phyloP scores from a whole-genome alignment of 495 filamentous ascomycete species.

The Xylaria venustula region DNA sequence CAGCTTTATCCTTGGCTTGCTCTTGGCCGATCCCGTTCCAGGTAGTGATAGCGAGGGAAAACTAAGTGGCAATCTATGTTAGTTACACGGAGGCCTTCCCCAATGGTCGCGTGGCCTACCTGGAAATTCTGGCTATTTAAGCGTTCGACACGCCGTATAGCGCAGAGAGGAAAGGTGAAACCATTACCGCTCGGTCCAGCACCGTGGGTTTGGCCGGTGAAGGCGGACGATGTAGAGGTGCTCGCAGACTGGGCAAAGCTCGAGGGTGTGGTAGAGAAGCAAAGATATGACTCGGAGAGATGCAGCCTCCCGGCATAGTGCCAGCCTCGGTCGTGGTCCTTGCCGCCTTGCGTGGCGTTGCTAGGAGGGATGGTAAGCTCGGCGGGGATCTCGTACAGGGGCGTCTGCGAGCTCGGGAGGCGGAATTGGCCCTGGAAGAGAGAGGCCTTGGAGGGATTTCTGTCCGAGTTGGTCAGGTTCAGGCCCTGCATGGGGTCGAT shows the following conservation, averaged over 20 bases:
- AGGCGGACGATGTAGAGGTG: slow-evolving; percentile 68
- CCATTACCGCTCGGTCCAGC: slow-evolving; percentile 93
- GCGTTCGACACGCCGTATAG: slow-evolving; percentile 86
- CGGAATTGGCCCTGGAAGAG: slow-evolving; percentile 97
- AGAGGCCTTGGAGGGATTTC: slow-evolving; percentile 82
- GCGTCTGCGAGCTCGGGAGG: slow-evolving; percentile 85
- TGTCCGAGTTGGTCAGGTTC: slow-evolving; percentile 65
- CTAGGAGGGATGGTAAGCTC: slow-evolving; percentile 82
- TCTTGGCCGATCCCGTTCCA: slow-evolving; percentile 78
- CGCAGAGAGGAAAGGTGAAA: slow-evolving; percentile 92
- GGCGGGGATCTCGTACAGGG: slow-evolving; percentile 91
- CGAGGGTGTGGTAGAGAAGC: slow-evolving; percentile 90
- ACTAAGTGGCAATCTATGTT: slow-evolving; percentile 45
- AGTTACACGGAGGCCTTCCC: neutral
- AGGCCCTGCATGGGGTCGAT: slow-evolving; percentile 79
- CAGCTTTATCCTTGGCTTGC: slow-evolving; percentile 40
- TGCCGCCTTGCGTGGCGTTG: slow-evolving; percentile 57
- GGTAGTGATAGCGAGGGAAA: slow-evolving; percentile 89
- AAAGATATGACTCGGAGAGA: slow-evolving; percentile 89
- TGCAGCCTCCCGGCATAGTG: slow-evolving; percentile 93
- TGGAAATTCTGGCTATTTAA: slow-evolving; percentile 83
- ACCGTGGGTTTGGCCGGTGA: slow-evolving; percentile 85
- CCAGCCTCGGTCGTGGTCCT: slow-evolving; percentile 66
- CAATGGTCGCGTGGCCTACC: slow-evolving; percentile 28
- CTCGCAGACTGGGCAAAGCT: slow-evolving; percentile 81